Evolutionary conservation across 2,329 filamentous ascomycete genomes (phyloP).

Genomic region (Cercospora zeina): DNA sequence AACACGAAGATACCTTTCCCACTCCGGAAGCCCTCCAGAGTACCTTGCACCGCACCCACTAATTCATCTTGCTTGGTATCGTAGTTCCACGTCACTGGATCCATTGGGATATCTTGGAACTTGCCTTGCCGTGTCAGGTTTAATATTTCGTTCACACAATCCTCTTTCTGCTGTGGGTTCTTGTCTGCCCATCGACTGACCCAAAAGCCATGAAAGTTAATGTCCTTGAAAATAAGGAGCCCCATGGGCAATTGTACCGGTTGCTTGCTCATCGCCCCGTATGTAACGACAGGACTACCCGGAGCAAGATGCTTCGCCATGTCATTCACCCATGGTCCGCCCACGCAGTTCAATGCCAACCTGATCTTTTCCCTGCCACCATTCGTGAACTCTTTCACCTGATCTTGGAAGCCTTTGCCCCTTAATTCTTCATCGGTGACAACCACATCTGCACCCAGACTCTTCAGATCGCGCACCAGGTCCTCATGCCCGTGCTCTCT

Average conservation of each 20-base stretch:
- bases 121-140: slow-evolving; percentile 70
- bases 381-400: slow-evolving; percentile 65
- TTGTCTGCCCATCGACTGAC: slow-evolving; percentile 82
- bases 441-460: slow-evolving; percentile 63
- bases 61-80: slow-evolving; percentile 71
- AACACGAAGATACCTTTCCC: slow-evolving; percentile 93
- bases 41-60: slow-evolving; percentile 74
- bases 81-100: slow-evolving; percentile 79
- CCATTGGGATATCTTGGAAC: slow-evolving; percentile 81
- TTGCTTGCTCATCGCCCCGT: slow-evolving; percentile 91
- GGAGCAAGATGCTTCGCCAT: slow-evolving; percentile 71
- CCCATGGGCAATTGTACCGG: slow-evolving; percentile 79
- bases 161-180: slow-evolving; percentile 70
- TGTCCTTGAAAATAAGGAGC: slow-evolving; percentile 88
- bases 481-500: slow-evolving; percentile 67
- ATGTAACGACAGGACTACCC: slow-evolving; percentile 79
- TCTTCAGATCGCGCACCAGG: slow-evolving; percentile 61
- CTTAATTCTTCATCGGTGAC: slow-evolving; percentile 63
- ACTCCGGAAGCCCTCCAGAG: slow-evolving; percentile 76
- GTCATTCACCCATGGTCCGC: slow-evolving; percentile 77
- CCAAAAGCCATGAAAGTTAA: slow-evolving; percentile 92
- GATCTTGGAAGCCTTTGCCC: slow-evolving; percentile 63
- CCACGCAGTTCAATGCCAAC: slow-evolving; percentile 89
- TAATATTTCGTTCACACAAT: slow-evolving; percentile 82
- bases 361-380: slow-evolving; percentile 70